phyloP scores from a whole-genome alignment of 78 protist genomes.

The Neovahlkampfia damariscottae region DNA sequence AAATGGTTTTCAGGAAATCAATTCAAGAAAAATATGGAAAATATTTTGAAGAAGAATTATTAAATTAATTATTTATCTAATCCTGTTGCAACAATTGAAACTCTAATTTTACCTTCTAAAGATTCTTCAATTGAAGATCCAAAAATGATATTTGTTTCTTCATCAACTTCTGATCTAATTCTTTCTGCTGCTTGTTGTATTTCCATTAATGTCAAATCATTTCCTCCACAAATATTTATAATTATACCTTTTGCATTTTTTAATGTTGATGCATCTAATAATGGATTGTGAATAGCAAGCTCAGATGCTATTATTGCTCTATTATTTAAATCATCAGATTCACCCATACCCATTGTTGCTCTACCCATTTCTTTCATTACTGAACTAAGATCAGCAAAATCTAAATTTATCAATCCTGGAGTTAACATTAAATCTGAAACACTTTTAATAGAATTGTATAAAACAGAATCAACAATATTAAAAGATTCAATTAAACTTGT shows the following conservation, averaged over 20 bases:
- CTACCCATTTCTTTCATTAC: slow-evolving; percentile 56
- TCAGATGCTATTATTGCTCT: slow-evolving; percentile 24
- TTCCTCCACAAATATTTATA: too few species aligned
- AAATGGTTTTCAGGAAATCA: too few species aligned
- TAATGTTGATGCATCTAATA: too few species aligned
- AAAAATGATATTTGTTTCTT: slow-evolving; percentile 49
- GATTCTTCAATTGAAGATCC: slow-evolving; percentile 17
- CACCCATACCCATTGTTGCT: slow-evolving; percentile 57
- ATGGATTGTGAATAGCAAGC: slow-evolving; percentile 33
- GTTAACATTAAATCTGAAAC: slow-evolving; percentile 58
- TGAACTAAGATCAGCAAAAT: slow-evolving; percentile 67
- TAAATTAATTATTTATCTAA: too few species aligned
- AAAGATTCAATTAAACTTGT: slow-evolving; percentile 50
- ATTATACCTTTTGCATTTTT: too few species aligned
- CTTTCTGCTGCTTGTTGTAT: not conserved
- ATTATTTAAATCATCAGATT: not conserved
- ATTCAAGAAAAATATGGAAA: too few species aligned
- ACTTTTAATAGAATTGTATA: slow-evolving; percentile 53
- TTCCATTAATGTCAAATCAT: slow-evolving; percentile 1
- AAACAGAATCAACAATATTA: slow-evolving; percentile 54
- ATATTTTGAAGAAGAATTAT: too few species aligned
- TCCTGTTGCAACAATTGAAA: too few species aligned
- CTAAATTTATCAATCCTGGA: slow-evolving; percentile 74
- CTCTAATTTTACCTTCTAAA: not conserved
- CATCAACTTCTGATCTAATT: not conserved